phyloP scores from a whole-genome alignment of 1,284 basidiomycete genomes.

The Leucocoprinus gongylophorus region DNA sequence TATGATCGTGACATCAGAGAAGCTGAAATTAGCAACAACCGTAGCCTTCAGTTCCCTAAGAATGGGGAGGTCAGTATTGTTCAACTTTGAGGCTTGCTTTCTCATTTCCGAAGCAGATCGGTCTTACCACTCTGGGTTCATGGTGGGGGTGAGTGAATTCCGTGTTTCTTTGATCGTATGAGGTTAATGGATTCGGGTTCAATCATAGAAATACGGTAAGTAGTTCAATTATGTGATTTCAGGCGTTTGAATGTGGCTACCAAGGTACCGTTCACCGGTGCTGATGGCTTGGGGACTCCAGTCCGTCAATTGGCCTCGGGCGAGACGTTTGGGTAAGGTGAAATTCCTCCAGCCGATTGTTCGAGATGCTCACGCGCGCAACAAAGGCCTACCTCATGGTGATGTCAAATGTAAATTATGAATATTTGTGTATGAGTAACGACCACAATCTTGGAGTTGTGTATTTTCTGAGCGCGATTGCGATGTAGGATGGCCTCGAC shows the following conservation, averaged over 20 bases:
- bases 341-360: neutral
- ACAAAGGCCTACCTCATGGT: constrained; percentile 4
- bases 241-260: neutral
- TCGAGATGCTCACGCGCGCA: neutral
- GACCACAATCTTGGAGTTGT: neutral
- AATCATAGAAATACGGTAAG: constrained; percentile 32
- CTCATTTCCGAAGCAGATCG: constrained; percentile 30
- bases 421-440: neutral
- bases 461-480: neutral
- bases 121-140: constrained; percentile 31
- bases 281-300: constrained; percentile 35
- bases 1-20: neutral
- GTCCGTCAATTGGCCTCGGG: constrained; percentile 31
- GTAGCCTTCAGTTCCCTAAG: constrained; percentile 36
- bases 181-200: neutral
- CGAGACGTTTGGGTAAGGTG: constrained; percentile 36
- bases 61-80: constrained; percentile 27
- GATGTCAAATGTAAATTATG: neutral
- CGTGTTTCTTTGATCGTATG: neutral
- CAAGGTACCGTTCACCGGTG: constrained; percentile 29
- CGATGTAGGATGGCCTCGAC: neutral
- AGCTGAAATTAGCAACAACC: constrained; percentile 8
- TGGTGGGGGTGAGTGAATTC: constrained; percentile 43
- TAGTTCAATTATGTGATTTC: neutral
- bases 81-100: neutral